Conservation (phyloP, 495 filamentous ascomycete species). For the Neurospora sublineolata region DNA sequence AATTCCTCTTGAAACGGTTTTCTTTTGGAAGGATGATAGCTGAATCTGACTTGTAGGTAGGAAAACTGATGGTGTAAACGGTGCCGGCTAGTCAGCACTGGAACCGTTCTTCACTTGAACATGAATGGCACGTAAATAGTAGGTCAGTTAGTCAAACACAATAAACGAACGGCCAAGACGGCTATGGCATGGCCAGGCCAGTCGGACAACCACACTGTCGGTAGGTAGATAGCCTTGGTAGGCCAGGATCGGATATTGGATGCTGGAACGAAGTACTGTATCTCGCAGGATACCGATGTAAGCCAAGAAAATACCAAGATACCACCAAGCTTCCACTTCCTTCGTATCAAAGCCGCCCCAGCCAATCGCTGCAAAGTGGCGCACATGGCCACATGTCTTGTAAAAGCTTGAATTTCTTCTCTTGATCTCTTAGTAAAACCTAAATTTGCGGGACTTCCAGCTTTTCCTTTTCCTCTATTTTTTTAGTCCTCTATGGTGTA, state of each 20-base stretch:
- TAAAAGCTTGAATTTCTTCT: neutral
- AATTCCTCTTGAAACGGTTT: no score
- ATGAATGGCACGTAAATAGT: neutral
- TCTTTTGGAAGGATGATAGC: no score
- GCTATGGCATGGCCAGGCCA: neutral
- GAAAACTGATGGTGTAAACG: no score
- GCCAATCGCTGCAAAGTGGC: neutral
- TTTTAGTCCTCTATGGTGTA: neutral
- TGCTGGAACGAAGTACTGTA: neutral
- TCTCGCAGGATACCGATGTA: neutral
- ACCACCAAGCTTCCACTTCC: neutral
- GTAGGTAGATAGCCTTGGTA: neutral
- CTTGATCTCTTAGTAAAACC: neutral
- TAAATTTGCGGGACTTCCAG: neutral
- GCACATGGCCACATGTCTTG: neutral
- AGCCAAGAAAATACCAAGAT: neutral
- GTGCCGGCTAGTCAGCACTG: neutral
- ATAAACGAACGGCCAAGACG: neutral
- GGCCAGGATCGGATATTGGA: neutral
- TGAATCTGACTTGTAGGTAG: no score
- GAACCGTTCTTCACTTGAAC: neutral
- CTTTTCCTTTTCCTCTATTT: neutral
- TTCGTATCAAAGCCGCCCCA: neutral
- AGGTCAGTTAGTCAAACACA: neutral
- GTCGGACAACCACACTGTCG: neutral